These are phyloP conservation scores for Chalciporus sphaerocephalus DNA, from an alignment of 768 basidiomycete species.

Conservation along the genomic window DNA sequence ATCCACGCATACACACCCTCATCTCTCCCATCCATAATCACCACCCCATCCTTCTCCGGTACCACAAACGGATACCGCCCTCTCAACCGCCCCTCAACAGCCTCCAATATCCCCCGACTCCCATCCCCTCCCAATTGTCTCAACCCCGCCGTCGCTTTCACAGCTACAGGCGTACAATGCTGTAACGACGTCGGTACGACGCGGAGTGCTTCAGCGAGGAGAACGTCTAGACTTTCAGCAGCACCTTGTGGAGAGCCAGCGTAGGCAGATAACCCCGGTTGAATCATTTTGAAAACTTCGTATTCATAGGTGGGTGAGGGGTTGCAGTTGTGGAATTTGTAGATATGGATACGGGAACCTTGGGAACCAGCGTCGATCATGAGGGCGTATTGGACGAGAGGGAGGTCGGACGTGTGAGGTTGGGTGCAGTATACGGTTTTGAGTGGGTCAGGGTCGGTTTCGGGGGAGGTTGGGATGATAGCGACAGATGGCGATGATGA, in stretches of 20 bases:
- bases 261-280: conserved; percentile 75
- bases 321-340: conserved; percentile 94
- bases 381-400: conserved; percentile 85
- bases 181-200: conserved; percentile 65
- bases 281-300: conserved; percentile 82
- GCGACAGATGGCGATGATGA: too few species aligned
- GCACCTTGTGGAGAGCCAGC: conserved; percentile 58
- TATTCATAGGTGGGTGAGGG: conserved; percentile 79
- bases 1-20: conserved; percentile 99
- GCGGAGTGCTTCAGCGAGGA: conserved; percentile 75
- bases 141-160: conserved; percentile 91
- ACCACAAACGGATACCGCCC: conserved; percentile 65
- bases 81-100: conserved; percentile 60
- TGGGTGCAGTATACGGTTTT: conserved; percentile 68
- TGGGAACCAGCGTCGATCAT: conserved; percentile 99
- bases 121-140: conserved; percentile 61
- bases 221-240: conserved; percentile 69
- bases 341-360: conserved; percentile 94
- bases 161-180: conserved; percentile 79
- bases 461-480: conserved; percentile 49
- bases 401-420: conserved; percentile 44
- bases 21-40: conserved; percentile 92
- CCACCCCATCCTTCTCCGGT: conserved; percentile 60
- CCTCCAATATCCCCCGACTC: conserved; percentile 67
- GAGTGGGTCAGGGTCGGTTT: conserved; percentile 68